These are phyloP conservation scores for Dissophora ornata DNA, from an alignment of 192 early-diverging fungal species.

Conservation along the genomic window DNA sequence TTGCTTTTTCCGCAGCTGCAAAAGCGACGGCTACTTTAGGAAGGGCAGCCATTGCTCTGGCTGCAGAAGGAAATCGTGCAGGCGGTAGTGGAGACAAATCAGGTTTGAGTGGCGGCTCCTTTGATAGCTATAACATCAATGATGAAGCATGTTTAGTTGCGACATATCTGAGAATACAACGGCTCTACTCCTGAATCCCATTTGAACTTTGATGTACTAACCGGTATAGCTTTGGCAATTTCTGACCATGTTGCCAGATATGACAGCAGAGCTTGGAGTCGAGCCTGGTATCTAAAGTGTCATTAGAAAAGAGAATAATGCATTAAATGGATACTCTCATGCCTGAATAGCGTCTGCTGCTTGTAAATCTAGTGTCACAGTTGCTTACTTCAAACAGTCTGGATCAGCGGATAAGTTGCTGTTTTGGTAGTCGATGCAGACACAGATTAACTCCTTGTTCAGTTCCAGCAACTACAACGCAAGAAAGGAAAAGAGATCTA, in stretches of 20 bases:
- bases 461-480: slow-evolving; percentile 26
- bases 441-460: slow-evolving; percentile 46
- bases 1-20: slow-evolving; percentile 28
- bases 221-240: slow-evolving; percentile 40
- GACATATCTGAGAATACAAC: not conserved
- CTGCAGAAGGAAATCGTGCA: slow-evolving; percentile 47
- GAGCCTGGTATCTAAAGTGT: slow-evolving; percentile 33
- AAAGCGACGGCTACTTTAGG: slow-evolving; percentile 45
- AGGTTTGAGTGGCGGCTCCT: slow-evolving; percentile 44
- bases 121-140: slow-evolving; percentile 17
- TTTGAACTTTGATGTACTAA: too few relatives aligned
- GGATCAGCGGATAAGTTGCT: slow-evolving; percentile 22
- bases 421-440: slow-evolving; percentile 51
- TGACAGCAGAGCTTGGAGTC: slow-evolving; percentile 38
- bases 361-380: too few relatives aligned
- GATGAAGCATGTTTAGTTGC: not conserved
- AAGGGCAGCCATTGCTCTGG: slow-evolving; percentile 35
- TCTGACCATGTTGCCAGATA: slow-evolving; percentile 52
- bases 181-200: too few relatives aligned
- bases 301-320: not conserved
- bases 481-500: not conserved
- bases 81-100: slow-evolving; percentile 48
- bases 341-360: too few relatives aligned
- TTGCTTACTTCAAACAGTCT: slow-evolving; percentile 30
- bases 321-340: too few relatives aligned